Evolutionary conservation across 495 filamentous ascomycete species (phyloP), one percentile per base, ranked within the genome.

Genomic region (Aspergillus cristatus): DNA sequence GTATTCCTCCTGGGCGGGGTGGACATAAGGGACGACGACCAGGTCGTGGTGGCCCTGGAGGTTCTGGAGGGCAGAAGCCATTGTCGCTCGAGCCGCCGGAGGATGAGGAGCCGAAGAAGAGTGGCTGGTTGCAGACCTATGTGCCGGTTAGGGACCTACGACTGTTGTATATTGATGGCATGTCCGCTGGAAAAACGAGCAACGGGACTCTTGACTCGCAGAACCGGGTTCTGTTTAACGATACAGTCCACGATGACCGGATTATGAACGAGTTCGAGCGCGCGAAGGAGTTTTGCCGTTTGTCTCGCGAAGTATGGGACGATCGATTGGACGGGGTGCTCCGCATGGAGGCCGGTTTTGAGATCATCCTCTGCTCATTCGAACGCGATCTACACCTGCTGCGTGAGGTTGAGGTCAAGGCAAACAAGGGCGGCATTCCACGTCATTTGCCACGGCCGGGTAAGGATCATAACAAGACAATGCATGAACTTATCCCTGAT

Each of bases 301-400:
- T 80, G 24, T 65, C 64, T 0, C 36, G 49, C 10, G 52, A 57
- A 4, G 37, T 63, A 8, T 80, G 69, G 71, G 56, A 65, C 1
- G 63, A 47, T 24, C 58, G 60, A 0, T 62, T 82, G 28, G 71
- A 81, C 34, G 80, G 80, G 0, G 45, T 82, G 14, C 45, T 84
- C 1, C 68, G 79, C 12, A 81, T 81, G 74, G 80, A 84, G 42
- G 72, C 70, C 18, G 80, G 80, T 0, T 83, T 82, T 37, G 80
- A 83, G 54, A 59, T 84, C 28, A 79, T 84, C 32, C 56, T 80
- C n/a, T 84, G 80, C 51, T 53, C 74, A 22, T 82, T 82, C 38
- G 54, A 56, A 29, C 52, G 71, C 13, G 59, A 60, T 34, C 26
- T 64, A 14, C 53, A 66, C 16, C 42, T 38, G 1, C 31, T 60